Evolutionary conservation across 208 protist species (phyloP).

Genomic region (Trichomonas tenax): DNA sequence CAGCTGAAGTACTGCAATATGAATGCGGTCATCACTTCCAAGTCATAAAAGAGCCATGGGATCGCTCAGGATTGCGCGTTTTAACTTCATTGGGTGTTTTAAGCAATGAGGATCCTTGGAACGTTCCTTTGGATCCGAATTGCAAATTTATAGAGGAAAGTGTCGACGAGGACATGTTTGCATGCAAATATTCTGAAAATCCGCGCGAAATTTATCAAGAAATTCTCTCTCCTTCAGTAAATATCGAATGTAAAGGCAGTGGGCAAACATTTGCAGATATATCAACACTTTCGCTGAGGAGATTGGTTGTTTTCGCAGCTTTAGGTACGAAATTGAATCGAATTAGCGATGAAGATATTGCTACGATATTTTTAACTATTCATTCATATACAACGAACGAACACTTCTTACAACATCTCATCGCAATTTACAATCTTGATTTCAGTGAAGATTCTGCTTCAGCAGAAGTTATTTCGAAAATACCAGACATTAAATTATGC

Average conservation of each 20-base stretch:
- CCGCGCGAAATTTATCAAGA: neutral
- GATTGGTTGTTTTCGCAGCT: neutral
- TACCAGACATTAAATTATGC: too few relatives aligned
- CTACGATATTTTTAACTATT: neutral
- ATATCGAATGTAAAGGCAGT: neutral
- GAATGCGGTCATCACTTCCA: neutral
- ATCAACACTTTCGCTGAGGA: neutral
- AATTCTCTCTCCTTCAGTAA: neutral
- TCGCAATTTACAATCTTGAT: neutral
- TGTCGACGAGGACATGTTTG: neutral
- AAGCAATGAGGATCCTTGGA: neutral
- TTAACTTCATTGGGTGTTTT: neutral
- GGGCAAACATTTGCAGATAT: neutral
- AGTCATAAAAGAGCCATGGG: neutral
- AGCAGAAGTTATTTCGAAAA: neutral
- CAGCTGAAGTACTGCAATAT: neutral
- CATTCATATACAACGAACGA: neutral
- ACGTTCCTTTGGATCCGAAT: neutral
- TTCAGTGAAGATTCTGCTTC: neutral
- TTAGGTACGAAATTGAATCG: neutral
- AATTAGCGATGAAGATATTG: neutral
- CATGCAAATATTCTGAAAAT: neutral
- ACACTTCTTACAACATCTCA: neutral
- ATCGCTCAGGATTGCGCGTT: neutral
- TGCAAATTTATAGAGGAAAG: neutral